Conservation (phyloP, 345 rosid species). For the Syzygium aromaticum region DNA sequence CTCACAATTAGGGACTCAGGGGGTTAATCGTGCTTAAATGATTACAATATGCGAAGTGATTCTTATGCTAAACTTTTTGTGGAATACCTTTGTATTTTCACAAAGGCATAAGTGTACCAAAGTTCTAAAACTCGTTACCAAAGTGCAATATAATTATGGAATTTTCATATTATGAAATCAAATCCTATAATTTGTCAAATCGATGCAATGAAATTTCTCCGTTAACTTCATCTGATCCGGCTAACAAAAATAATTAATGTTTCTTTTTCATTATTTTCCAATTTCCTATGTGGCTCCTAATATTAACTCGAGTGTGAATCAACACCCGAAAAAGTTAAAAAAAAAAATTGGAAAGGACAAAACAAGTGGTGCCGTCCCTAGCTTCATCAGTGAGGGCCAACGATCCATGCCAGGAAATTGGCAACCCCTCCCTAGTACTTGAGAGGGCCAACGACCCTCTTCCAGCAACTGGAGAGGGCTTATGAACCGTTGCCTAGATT, state of each 20-base stretch:
- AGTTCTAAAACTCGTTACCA: background rate
- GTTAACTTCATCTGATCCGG: background rate
- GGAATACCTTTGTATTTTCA: background rate
- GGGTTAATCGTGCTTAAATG: background rate
- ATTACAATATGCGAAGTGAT: background rate
- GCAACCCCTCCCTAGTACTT: background rate
- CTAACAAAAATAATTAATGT: background rate
- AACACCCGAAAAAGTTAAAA: background rate
- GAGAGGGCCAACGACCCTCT: background rate
- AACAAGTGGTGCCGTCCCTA: background rate
- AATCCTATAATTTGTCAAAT: background rate
- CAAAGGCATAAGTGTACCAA: accelerated
- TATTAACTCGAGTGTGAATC: background rate
- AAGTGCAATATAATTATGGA: background rate
- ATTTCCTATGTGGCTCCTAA: background rate
- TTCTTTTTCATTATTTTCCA: background rate
- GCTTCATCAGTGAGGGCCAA: background rate
- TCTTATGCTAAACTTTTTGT: background rate
- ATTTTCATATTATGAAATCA: background rate
- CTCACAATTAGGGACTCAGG: background rate
- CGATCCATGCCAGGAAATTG: background rate
- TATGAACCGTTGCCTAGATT: background rate
- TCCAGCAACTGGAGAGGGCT: background rate
- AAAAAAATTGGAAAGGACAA: background rate
- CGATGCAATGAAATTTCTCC: background rate